A percentile compares a stretch with the other conserved stretches of the same genome.
Conservation (phyloP, 2,329 filamentous ascomycete species). For the Penicillium palitans region DNA sequence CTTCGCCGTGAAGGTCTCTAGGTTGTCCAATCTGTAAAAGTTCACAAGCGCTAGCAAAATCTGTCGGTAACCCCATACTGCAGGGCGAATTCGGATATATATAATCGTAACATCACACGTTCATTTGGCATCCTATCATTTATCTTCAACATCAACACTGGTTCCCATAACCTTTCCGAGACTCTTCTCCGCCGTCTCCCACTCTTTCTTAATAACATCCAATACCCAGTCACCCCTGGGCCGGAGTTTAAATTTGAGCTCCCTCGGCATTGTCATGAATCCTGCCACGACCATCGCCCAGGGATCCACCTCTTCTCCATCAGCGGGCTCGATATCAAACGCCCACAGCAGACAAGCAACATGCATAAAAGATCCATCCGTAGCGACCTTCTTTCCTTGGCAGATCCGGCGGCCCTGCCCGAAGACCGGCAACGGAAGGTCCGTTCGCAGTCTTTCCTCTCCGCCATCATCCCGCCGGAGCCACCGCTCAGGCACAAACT, state of each 20-base stretch:
- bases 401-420: slow-evolving; percentile 26
- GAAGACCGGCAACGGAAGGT: slow-evolving; percentile 25
- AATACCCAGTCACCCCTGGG: slow-evolving; percentile 21
- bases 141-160: slow-evolving; percentile 17
- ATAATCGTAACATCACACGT: neutral
- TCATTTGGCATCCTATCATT: neutral
- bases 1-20: neutral
- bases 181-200: slow-evolving; percentile 19
- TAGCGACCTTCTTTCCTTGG: slow-evolving; percentile 25
- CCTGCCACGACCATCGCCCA: slow-evolving; percentile 27
- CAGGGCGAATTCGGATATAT: neutral
- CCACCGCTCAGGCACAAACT: slow-evolving; percentile 26
- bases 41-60: neutral
- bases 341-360: slow-evolving; percentile 26
- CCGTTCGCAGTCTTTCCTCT: slow-evolving; percentile 13
- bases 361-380: slow-evolving; percentile 25
- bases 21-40: neutral
- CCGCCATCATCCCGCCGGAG: slow-evolving; percentile 7
- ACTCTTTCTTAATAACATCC: slow-evolving; percentile 18
- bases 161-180: slow-evolving; percentile 21
- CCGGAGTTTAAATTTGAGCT: slow-evolving; percentile 20
- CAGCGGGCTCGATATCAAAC: slow-evolving; percentile 20
- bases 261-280: slow-evolving; percentile 27
- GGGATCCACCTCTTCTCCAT: slow-evolving; percentile 22
- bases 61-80: too few species aligned